Evolutionary conservation across 1,284 basidiomycete genomes (phyloP), one percentile per base, ranked within the genome.

Genomic region (Marasmius fiardii): DNA sequence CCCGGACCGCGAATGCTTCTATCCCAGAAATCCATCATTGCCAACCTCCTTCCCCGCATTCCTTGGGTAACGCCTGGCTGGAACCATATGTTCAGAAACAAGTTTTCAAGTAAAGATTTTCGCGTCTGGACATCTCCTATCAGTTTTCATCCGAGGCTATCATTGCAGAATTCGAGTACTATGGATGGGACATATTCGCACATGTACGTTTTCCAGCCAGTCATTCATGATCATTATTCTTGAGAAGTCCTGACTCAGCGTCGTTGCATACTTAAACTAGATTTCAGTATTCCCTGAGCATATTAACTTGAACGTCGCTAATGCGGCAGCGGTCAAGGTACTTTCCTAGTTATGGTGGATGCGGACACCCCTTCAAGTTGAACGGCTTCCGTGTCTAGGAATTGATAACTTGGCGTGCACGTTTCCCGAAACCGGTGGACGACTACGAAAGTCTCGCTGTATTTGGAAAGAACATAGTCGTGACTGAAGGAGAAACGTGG

Each of bases 401-500:
- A 44, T 44, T 53, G 26, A 45, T 41, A 12, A 28, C 41, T 12
- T 53, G 39, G n/a, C 52, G 52, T 14, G 33, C 43, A 6, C 35
- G 26, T 1, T 53, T 53, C 52, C 52, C 52, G 12, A 53, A 53
- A 28, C 52, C 52, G 6, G 52, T 45, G 1, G 52, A 53, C n/a
- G 10, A 33, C 14, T 53, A 53, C 41, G n/a, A 16, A 14, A 14
- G n/a, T 16, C 33, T 53, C 2, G 16, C n/a, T 4, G 7, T 53
- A 18, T 53, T 53, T 45, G 52, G 52, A 11, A 33, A n/a, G 5
- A 53, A 44, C 26, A 44, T 53, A 20, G 41, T 53, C 2, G 39
- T 41, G 14, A 44, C 52, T 7, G 52, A 53, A 44, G 52, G 52
- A 34, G 43, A 53, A 8, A 8, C 44, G 20, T 53, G 52, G 52